Evolutionary conservation across 1,284 basidiomycete genomes (phyloP), one percentile per base, ranked within the genome.

Genomic region (Ceratobasidium sp.): DNA sequence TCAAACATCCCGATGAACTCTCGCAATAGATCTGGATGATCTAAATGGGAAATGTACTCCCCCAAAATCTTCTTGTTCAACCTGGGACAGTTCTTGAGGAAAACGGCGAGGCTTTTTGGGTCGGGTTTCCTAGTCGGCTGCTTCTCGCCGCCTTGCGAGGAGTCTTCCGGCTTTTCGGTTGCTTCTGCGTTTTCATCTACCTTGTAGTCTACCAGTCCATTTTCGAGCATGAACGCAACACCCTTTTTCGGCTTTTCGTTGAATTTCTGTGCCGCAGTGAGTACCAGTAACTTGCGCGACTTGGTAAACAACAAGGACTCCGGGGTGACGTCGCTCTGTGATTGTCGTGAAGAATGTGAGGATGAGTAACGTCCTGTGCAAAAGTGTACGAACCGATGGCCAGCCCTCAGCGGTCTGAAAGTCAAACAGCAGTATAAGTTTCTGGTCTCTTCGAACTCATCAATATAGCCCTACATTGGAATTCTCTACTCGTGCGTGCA

Each of bases 221-320:
- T 92, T 81, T 97, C 94, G 82, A 97, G 94, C 47, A 98, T 86
- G 84, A 95, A 97, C 4, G 93, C 89, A n/a, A 99, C 84, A 0
- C 97, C 98, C 54, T 89, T 88, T 85, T 98, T 99, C 0, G 98
- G 97, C 85, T 99, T 99, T n/a, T 88, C 85, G 82, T 99, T 99
- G 87, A 99, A 99, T 63, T 91, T 90, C 0, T 90, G 86, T 1
- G 96, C 95, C 8, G 96, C 97, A 0, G 91, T 89, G 61, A 98
- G 86, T 31, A 98, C 90, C 13, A 97, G 86, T 56, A 92, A 92
- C 84, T 99, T 99, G 81, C 90, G 91, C 0, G 92, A 91, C 84
- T 99, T 99, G 26, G 88, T 89, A 69, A 89, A 86, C 53, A 90
- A 85, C 39, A 99, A 88, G 20, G 88, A 86, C 6, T 91, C 89